Conservation (phyloP, 2,329 filamentous ascomycete genomes). For the Capronia epimyces region DNA sequence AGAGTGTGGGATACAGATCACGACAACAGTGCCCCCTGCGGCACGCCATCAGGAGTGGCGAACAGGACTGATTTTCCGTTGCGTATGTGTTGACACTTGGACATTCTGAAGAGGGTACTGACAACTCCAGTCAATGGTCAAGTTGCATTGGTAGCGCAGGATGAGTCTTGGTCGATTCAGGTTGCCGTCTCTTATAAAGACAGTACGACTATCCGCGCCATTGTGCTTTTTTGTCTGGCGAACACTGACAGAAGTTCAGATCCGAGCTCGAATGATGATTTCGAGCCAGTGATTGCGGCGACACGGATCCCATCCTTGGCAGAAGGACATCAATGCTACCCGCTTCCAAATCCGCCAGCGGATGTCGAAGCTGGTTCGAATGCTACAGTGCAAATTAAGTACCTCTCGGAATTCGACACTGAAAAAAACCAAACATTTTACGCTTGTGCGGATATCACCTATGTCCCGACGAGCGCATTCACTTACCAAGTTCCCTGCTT, state of each 20-base stretch:
- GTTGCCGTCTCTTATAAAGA: constrained; percentile 49
- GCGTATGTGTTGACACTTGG: constrained; percentile 34
- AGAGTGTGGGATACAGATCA: constrained; percentile 50
- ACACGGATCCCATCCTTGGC: constrained; percentile 37
- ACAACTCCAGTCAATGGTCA: constrained; percentile 47
- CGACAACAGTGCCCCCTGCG: constrained; percentile 56
- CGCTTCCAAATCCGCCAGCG: constrained; percentile 35
- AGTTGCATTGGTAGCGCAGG: constrained; percentile 53
- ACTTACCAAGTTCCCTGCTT: constrained; percentile 43
- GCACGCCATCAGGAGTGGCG: constrained; percentile 44
- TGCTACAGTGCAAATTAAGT: constrained; percentile 45
- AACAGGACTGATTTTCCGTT: constrained; percentile 56
- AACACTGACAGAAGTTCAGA: constrained; percentile 30
- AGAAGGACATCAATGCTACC: constrained; percentile 44
- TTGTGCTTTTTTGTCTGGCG: background rate
- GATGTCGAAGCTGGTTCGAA: constrained; percentile 37
- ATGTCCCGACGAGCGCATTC: constrained; percentile 39
- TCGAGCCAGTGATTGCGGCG: constrained; percentile 34
- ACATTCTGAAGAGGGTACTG: background rate
- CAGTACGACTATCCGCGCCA: background rate
- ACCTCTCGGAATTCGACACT: constrained; percentile 40
- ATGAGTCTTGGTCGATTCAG: constrained; percentile 52
- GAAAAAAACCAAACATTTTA: constrained; percentile 43
- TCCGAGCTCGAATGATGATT: constrained; percentile 39
- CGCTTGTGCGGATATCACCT: constrained; percentile 46